Evolutionary conservation across 495 filamentous ascomycete genomes (phyloP).

Genomic region (Aspergillus funiculosus): DNA sequence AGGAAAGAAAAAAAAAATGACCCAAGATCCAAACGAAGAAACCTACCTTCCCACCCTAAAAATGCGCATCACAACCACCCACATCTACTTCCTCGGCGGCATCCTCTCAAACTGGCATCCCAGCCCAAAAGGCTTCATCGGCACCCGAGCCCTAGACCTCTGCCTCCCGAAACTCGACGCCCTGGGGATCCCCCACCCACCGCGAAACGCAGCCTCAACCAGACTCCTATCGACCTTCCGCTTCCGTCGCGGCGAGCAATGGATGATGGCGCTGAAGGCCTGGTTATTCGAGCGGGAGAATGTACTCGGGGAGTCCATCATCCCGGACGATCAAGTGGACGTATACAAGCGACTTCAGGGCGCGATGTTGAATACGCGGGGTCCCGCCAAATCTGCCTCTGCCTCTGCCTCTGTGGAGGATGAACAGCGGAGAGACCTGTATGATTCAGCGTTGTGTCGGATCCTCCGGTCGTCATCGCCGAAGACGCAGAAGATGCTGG

Average conservation of each 20-base stretch:
- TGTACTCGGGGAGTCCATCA: slow-evolving; percentile 1
- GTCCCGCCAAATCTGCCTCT: not conserved
- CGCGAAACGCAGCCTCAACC: slow-evolving; percentile 3
- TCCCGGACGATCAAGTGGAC: not conserved
- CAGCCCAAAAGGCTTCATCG: not conserved
- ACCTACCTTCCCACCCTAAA: not conserved
- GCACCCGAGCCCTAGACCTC: slow-evolving; percentile 6
- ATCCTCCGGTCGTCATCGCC: slow-evolving; percentile 10
- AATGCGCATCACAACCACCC: slow-evolving; percentile 8
- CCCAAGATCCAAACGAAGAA: not conserved
- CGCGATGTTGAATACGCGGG: not conserved
- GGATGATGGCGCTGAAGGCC: slow-evolving; percentile 15
- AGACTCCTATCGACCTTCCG: not conserved
- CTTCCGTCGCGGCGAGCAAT: slow-evolving; percentile 13
- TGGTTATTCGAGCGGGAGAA: slow-evolving; percentile 10
- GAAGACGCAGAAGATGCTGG: slow-evolving; percentile 5
- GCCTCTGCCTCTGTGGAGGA: not conserved
- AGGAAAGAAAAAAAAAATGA: not conserved
- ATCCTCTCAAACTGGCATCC: slow-evolving; percentile 14
- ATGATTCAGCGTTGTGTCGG: slow-evolving; percentile 3
- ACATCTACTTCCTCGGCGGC: slow-evolving; percentile 13
- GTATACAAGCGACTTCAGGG: not conserved
- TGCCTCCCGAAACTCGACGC: slow-evolving; percentile 8
- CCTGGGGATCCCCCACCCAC: slow-evolving; percentile 4
- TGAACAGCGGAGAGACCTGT: slow-evolving; percentile 1